Percentiles rank a stretch among this genome's conserved stretches.
These are phyloP conservation scores for Xylaria sp. DNA, from an alignment of 2,329 filamentous ascomycete species.

Conservation along the genomic window DNA sequence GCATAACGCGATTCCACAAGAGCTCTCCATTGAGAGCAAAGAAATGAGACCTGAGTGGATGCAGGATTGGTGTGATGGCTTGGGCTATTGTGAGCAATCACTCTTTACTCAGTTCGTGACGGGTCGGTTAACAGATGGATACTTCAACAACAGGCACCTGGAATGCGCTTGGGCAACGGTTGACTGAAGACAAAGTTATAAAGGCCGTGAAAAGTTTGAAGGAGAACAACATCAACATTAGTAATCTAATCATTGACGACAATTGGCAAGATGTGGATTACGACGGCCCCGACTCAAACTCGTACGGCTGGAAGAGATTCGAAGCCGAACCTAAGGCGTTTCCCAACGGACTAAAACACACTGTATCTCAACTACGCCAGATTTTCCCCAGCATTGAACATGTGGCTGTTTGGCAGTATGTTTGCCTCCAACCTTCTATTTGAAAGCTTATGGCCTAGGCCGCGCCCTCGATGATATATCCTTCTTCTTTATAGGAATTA, in stretches of 20 bases:
- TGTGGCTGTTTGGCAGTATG: conserved; percentile 87
- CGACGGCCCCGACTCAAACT: conserved; percentile 62
- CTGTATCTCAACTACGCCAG: conserved; percentile 74
- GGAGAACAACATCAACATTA: conserved; percentile 78
- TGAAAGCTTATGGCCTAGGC: neutral
- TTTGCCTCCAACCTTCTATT: neutral
- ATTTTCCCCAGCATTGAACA: conserved; percentile 79
- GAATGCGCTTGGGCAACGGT: conserved; percentile 87
- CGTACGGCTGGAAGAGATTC: conserved; percentile 80
- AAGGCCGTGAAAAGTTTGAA: conserved; percentile 78
- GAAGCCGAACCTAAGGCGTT: conserved; percentile 86
- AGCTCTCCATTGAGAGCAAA: conserved; percentile 59
- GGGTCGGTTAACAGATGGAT: conserved; percentile 19
- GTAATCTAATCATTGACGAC: conserved; percentile 93
- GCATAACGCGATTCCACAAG: conserved; percentile 57
- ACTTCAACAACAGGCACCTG: conserved; percentile 72
- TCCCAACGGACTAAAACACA: conserved; percentile 79
- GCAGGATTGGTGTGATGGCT: conserved; percentile 89
- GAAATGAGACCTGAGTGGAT: conserved; percentile 74
- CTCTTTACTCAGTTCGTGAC: neutral
- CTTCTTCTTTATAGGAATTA: neutral
- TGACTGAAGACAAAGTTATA: conserved; percentile 84
- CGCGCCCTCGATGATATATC: neutral
- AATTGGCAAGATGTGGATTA: conserved; percentile 87
- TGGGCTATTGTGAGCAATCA: conserved; percentile 78